Conservation (phyloP, 768 basidiomycete species). For the Lactarius tabidus region DNA sequence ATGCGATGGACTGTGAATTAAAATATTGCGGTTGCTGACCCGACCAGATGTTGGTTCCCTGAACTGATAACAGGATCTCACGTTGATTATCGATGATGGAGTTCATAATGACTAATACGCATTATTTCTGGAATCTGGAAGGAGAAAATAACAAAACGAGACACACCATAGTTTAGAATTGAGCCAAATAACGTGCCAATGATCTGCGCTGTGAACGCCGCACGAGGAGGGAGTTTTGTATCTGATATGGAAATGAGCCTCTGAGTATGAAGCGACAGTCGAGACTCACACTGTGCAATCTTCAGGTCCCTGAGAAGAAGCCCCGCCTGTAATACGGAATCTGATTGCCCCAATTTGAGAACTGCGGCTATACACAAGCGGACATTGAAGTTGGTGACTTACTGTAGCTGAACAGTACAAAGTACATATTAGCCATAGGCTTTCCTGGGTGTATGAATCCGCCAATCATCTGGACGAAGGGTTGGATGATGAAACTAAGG, state of each 20-base stretch:
- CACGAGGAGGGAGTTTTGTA: slow-evolving; percentile 47
- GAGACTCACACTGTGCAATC: slow-evolving; percentile 39
- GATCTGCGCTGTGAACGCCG: slow-evolving; percentile 47
- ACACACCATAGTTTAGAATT: slow-evolving; percentile 34
- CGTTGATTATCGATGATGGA: slow-evolving; percentile 50
- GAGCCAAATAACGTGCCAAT: slow-evolving; percentile 46
- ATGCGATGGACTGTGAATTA: slow-evolving; percentile 50
- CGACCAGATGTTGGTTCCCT: slow-evolving; percentile 53
- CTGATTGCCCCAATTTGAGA: slow-evolving; percentile 22
- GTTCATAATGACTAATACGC: slow-evolving; percentile 47
- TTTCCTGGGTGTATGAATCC: slow-evolving; percentile 35
- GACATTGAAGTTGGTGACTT: background rate
- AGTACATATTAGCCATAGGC: slow-evolving; percentile 36
- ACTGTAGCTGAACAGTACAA: slow-evolving; percentile 49
- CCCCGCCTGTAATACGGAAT: slow-evolving; percentile 43
- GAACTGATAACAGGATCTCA: slow-evolving; percentile 47
- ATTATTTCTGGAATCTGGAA: background rate
- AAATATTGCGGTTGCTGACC: slow-evolving; percentile 48
- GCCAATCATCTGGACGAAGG: slow-evolving; percentile 48
- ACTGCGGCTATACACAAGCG: background rate
- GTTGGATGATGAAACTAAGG: slow-evolving; percentile 43
- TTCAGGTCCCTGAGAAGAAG: slow-evolving; percentile 46
- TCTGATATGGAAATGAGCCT: slow-evolving; percentile 24
- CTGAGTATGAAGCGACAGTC: too few relatives aligned
- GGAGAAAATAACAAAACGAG: background rate